Conservation (phyloP, 805 yeast species). For the Candida cerambycidarum region DNA sequence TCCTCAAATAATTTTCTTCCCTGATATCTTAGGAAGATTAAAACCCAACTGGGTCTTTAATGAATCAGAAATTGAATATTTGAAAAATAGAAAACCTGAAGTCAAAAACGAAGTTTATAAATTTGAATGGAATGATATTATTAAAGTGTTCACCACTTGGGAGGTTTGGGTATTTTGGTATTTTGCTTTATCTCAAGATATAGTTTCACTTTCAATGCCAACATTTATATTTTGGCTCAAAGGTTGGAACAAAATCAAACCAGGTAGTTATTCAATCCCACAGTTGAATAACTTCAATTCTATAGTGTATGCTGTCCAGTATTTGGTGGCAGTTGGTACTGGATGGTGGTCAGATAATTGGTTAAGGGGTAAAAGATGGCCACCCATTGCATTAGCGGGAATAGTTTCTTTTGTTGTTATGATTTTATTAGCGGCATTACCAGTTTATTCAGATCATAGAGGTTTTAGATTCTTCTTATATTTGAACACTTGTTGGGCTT, state of each 20-base stretch:
- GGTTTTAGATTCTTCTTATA: constrained; percentile 6
- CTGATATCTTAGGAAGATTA: constrained; percentile 5
- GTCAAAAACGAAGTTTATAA: background rate
- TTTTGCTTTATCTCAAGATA: constrained; percentile 6
- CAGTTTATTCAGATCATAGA: constrained; percentile 3
- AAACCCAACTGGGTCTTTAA: constrained; percentile 1
- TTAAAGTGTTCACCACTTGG: constrained; percentile 1
- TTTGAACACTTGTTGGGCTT: constrained; percentile 7
- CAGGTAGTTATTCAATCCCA: constrained; percentile 5
- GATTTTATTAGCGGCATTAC: background rate
- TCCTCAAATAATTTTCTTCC: background rate
- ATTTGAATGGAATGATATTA: constrained; percentile 2
- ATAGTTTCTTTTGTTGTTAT: background rate
- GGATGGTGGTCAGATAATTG: constrained; percentile 9
- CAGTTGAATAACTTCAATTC: constrained; percentile 9
- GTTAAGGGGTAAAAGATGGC: constrained; percentile 8
- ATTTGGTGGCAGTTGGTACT: constrained; percentile 2
- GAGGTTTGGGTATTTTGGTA: constrained; percentile 6
- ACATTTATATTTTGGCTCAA: constrained; percentile 2
- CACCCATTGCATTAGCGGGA: constrained; percentile 5
- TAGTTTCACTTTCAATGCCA: background rate
- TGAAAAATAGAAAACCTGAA: too few relatives aligned
- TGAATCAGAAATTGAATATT: too few relatives aligned
- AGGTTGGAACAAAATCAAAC: constrained; percentile 6
- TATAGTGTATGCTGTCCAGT: constrained; percentile 6